Evolutionary conservation across 371 early-diverging fungal genomes (phyloP).

Genomic region (Mucor racemosus): DNA sequence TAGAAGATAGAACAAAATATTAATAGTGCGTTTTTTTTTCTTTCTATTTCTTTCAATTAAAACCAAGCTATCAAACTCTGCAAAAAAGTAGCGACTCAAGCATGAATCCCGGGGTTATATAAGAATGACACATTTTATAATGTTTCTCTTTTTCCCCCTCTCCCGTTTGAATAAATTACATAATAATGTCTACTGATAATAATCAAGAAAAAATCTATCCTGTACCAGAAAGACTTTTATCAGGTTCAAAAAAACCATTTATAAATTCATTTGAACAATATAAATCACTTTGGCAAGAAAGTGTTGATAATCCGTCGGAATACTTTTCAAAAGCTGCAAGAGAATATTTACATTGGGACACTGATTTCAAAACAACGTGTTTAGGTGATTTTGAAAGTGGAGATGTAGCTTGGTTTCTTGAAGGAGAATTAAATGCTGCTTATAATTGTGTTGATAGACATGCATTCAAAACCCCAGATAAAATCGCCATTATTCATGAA

Average conservation of each 20-base stretch:
- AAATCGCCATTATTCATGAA: slow-evolving; percentile 87
- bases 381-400: slow-evolving; percentile 73
- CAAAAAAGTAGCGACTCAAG: neutral
- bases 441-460: slow-evolving; percentile 98
- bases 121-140: neutral
- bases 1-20: neutral
- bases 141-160: neutral
- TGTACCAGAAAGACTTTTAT: slow-evolving; percentile 12
- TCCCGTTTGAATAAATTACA: neutral
- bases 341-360: slow-evolving; percentile 77
- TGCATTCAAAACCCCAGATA: slow-evolving; percentile 71
- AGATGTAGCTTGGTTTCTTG: slow-evolving; percentile 92
- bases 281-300: slow-evolving; percentile 66
- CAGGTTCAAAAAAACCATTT: slow-evolving; percentile 6
- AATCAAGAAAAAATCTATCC: slow-evolving; percentile 14
- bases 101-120: neutral
- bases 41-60: neutral
- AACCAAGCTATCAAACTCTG: neutral
- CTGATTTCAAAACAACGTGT: slow-evolving; percentile 75
- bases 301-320: slow-evolving; percentile 65
- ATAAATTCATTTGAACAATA: slow-evolving; percentile 52
- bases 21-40: no score
- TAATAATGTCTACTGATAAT: neutral
- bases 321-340: slow-evolving; percentile 82
- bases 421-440: slow-evolving; percentile 92